Evolutionary conservation across 1,284 basidiomycete species (phyloP).

Genomic region (Rhodotorula sp.): DNA sequence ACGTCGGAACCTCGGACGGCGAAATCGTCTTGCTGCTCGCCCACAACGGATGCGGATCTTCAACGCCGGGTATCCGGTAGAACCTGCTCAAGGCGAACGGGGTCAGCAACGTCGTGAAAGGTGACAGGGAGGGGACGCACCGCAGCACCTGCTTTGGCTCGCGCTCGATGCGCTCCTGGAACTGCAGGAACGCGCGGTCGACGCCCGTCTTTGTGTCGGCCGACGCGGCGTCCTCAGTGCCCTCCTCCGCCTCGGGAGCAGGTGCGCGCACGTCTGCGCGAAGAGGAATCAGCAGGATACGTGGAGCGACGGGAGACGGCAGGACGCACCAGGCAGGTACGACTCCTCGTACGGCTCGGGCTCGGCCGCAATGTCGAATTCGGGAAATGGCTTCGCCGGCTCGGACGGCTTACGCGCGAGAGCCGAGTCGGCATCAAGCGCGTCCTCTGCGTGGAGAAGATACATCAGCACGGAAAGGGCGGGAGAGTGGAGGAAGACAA

Average conservation of each 20-base stretch:
- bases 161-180: conserved; percentile 41
- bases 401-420: background rate
- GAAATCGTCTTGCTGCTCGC: conserved; percentile 16
- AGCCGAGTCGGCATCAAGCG: conserved; percentile 2
- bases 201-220: conserved; percentile 37
- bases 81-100: conserved; percentile 11
- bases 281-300: too few species aligned
- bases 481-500: accelerated
- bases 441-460: background rate
- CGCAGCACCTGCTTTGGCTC: conserved; percentile 39
- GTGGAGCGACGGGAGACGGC: accelerated
- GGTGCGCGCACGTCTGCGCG: conserved; percentile 3
- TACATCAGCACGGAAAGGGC: too few species aligned
- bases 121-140: background rate
- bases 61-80: conserved; percentile 39
- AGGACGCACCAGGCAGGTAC: conserved; percentile 29
- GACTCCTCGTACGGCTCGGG: conserved; percentile 41
- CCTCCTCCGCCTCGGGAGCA: conserved; percentile 13
- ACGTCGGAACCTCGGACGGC: conserved; percentile 21
- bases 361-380: conserved; percentile 38
- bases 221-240: conserved; percentile 28
- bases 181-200: conserved; percentile 35
- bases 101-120: background rate
- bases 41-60: conserved; percentile 37
- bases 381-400: conserved; percentile 12